Conservation (phyloP, 75 land plant genomes). For the Adiantum capillusveneris region DNA sequence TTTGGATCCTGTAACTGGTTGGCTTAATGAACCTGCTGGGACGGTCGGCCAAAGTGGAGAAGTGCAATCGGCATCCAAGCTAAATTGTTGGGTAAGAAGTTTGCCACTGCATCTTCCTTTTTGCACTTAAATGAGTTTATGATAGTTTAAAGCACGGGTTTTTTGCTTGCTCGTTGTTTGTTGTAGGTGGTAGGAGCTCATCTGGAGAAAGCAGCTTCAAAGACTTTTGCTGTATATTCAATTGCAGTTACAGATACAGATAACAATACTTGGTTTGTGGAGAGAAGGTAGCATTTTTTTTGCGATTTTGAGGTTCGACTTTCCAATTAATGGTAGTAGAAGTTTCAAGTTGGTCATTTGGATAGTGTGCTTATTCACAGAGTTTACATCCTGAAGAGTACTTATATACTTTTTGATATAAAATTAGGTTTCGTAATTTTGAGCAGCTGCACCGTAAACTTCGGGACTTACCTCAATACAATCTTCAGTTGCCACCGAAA, state of each 20-base stretch:
- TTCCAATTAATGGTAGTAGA: too few relatives aligned
- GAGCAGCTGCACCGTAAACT: constrained; percentile 87
- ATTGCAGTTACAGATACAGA: constrained; percentile 81
- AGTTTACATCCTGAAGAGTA: too few relatives aligned
- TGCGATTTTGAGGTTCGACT: too few relatives aligned
- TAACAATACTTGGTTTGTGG: constrained; percentile 72
- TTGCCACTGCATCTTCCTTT: too few relatives aligned
- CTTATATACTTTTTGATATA: too few relatives aligned
- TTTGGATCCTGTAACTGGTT: not conserved
- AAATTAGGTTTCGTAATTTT: constrained; percentile 83
- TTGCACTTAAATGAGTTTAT: too few relatives aligned
- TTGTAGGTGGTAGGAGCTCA: constrained; percentile 89
- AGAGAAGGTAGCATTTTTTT: constrained; percentile 99
- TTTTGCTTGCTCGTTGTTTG: not conserved
- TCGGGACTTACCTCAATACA: constrained; percentile 84
- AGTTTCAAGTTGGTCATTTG: too few relatives aligned
- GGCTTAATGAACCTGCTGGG: not conserved
- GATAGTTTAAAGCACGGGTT: too few relatives aligned
- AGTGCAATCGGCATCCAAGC: not conserved
- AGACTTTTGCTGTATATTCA: constrained; percentile 86
- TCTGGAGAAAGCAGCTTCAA: constrained; percentile 83
- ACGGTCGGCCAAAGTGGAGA: not conserved
- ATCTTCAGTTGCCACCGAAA: constrained; percentile 85
- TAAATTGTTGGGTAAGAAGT: not conserved
- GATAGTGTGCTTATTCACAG: too few relatives aligned